These are phyloP conservation scores for Oenanthe javanica DNA, from an alignment of 140 eudicot species.

Conservation along the genomic window DNA sequence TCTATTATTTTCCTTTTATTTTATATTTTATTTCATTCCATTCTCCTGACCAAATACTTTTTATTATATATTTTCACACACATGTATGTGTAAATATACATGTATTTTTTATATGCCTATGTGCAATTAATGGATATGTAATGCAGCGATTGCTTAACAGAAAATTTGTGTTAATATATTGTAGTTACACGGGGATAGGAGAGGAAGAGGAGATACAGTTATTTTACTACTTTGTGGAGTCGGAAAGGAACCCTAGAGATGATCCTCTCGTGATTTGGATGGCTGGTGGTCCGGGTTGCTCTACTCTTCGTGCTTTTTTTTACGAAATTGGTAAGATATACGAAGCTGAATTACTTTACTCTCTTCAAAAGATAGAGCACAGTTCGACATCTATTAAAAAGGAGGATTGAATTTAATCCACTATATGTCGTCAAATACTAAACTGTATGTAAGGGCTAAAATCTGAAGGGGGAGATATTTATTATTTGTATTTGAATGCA, in stretches of 20 bases:
- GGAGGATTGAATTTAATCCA: too few species aligned
- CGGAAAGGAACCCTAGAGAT: slow-evolving; percentile 31
- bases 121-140: background rate
- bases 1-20: background rate
- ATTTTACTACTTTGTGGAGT: slow-evolving; percentile 37
- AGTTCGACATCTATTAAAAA: too few species aligned
- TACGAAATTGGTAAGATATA: slow-evolving; percentile 33
- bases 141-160: too few species aligned
- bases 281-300: slow-evolving; percentile 56
- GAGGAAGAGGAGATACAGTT: slow-evolving; percentile 27
- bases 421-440: too few species aligned
- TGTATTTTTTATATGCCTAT: too few species aligned
- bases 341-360: slow-evolving; percentile 12
- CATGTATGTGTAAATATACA: too few species aligned
- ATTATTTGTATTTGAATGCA: background rate
- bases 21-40: slow-evolving; percentile 6
- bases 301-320: slow-evolving; percentile 32
- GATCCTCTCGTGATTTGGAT: slow-evolving; percentile 50
- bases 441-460: too few species aligned
- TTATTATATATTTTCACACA: too few species aligned
- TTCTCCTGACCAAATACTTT: too few species aligned
- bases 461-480: too few species aligned
- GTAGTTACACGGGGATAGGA: slow-evolving; percentile 29
- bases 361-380: background rate
- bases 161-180: too few species aligned